Conservation (phyloP, 208 protist genomes). For the Pavlovales sp. region DNA sequence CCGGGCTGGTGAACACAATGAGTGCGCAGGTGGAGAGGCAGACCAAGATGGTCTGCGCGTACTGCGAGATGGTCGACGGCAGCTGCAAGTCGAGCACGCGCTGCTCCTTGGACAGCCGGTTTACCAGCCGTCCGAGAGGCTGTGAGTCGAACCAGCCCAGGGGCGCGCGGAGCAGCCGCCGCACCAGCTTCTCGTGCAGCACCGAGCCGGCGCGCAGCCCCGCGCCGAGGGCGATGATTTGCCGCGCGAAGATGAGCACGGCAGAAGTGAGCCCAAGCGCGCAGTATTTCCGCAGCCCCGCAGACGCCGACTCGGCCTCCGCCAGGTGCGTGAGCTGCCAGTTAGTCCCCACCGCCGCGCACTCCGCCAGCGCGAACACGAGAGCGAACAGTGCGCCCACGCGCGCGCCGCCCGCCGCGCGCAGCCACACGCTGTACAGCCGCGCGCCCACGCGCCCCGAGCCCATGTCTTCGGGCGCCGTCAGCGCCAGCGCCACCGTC, state of each 20-base stretch:
- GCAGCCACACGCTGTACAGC: neutral
- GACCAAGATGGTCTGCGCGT: neutral
- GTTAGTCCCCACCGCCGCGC: neutral
- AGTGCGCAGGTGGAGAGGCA: neutral
- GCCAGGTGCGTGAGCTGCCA: neutral
- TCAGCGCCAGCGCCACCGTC: neutral
- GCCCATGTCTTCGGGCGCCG: neutral
- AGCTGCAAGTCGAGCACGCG: slow-evolving; percentile 5
- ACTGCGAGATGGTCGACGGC: slow-evolving; percentile 12
- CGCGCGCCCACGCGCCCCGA: neutral
- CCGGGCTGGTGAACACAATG: neutral
- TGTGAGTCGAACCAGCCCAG: slow-evolving; percentile 86
- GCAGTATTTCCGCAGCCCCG: neutral
- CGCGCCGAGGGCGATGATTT: neutral
- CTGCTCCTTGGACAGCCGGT: slow-evolving; percentile 86
- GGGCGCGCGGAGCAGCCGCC: slow-evolving; percentile 48
- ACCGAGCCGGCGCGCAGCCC: slow-evolving; percentile 6
- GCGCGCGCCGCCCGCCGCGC: too few species aligned
- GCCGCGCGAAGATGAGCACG: neutral
- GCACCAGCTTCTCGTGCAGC: slow-evolving; percentile 60
- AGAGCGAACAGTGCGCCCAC: neutral
- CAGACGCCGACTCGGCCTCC: too few species aligned
- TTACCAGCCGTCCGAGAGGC: slow-evolving; percentile 86
- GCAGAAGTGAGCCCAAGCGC: neutral
- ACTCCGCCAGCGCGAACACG: neutral